Base-by-base conservation (phyloP, 176 grass and related monocot genomes). In the Panicum miliaceum region DNA sequence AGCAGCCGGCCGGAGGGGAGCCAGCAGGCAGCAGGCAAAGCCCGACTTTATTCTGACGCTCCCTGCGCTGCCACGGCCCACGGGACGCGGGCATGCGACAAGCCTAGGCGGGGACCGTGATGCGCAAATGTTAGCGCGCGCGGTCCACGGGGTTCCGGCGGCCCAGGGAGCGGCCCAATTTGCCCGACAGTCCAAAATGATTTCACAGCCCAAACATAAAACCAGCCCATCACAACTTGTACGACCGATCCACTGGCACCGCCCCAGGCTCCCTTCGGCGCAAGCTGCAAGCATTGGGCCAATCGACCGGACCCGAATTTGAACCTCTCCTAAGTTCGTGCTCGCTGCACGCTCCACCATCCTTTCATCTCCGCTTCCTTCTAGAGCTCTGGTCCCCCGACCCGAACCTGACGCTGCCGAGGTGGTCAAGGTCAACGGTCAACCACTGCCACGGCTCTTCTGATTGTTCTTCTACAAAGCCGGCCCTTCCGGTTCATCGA, bases 21-120 rank as follows among this genome's bases (percentile, higher is more conserved):
- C 32, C 64, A 19, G 20, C n/a, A 7, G 53, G 53, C 53, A 57
- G 53, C 2, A 57, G 13, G 53, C 53, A 57, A 20, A 22, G 66
- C 70, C 29, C 69, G 3, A 18, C n/a, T 72, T 52, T 53, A 78
- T 29, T 5, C 36, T 38, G 64, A 16, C 64, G 73, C 58, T 38
- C 9, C 9, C 13, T 46, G 35, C 23, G 34, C 23, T 36, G 20
- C 6, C 50, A 61, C 81, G 16, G 63, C 20, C 6, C 50, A 61
- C 81, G 16, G 63, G 81, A 7, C 59, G 69, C 9, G 36, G 40
- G 77, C 71, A 29, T 34, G 34, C 38, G 66, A 80, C 47, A 25
- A 52, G 6, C 27, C 27, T 14, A 34, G n/a, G 58, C 8, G 41
- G 68, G 68, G 36, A 20, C 65, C 65, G 20, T 68, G 65, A 7